Evolutionary conservation across 225 moss, liverwort and hornwort species (phyloP).

Genomic region (Anthoceros angustus): DNA sequence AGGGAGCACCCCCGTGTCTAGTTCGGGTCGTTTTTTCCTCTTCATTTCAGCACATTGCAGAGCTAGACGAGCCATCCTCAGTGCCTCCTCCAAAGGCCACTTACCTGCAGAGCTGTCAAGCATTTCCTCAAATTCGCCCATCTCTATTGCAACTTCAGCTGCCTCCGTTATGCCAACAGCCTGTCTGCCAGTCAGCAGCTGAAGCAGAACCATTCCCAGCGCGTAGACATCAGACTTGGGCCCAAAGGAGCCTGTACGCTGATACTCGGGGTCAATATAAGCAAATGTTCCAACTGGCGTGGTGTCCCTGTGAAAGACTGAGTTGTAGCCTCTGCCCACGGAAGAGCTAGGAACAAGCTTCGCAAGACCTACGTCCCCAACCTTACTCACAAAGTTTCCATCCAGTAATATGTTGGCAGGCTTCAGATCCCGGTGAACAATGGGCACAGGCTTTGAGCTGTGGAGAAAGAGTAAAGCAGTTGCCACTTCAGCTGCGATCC

Average conservation of each 20-base stretch:
- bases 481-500: background rate
- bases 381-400: constrained; percentile 2
- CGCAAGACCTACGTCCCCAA: background rate
- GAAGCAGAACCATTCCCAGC: background rate
- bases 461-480: constrained; percentile 3
- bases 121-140: constrained; percentile 3
- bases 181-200: background rate
- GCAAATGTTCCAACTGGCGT: constrained; percentile 3
- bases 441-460: background rate
- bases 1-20: background rate
- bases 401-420: constrained; percentile 3
- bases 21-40: constrained; percentile 3
- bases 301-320: background rate
- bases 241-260: constrained; percentile 1
- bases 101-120: background rate
- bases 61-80: constrained; percentile 1
- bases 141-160: constrained; percentile 5
- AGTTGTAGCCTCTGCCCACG: background rate
- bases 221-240: constrained; percentile 3
- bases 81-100: constrained; percentile 1
- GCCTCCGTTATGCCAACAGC: constrained; percentile 2
- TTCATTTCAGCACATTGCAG: constrained; percentile 5
- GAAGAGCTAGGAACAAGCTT: background rate
- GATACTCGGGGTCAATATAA: constrained; percentile 2
- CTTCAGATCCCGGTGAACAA: background rate